Evolutionary conservation across 2,329 filamentous ascomycete species (phyloP).

Genomic region (Celoporthe dispersa): DNA sequence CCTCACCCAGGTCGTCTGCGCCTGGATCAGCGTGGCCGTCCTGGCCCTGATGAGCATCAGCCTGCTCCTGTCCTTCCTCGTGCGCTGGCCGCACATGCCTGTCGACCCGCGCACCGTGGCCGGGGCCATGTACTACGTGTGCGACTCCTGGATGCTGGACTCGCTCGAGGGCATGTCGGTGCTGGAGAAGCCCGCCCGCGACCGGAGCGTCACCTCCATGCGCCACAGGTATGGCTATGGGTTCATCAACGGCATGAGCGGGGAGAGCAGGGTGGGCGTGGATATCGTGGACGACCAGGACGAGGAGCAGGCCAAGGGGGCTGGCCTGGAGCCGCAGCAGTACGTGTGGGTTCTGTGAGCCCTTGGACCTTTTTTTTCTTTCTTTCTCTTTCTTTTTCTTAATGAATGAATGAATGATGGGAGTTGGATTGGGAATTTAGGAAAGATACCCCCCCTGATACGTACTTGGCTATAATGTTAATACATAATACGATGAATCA

Average conservation of each 20-base stretch:
- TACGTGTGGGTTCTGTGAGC: slow-evolving; percentile 4
- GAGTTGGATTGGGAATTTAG: neutral
- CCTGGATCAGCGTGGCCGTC: slow-evolving; percentile 40
- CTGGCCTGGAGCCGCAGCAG: neutral
- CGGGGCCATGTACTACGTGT: slow-evolving; percentile 42
- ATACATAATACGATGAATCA: neutral
- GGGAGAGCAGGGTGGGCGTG: slow-evolving; percentile 36
- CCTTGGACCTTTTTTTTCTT: too few species aligned
- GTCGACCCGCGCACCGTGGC: slow-evolving; percentile 43
- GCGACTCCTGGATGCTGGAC: slow-evolving; percentile 40
- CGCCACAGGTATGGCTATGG: slow-evolving; percentile 40
- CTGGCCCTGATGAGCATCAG: slow-evolving; percentile 43
- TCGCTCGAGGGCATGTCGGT: slow-evolving; percentile 38
- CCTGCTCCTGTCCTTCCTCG: slow-evolving; percentile 40
- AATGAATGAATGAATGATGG: neutral
- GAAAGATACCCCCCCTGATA: slow-evolving; percentile 3
- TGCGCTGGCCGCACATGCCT: slow-evolving; percentile 43
- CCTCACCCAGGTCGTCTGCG: slow-evolving; percentile 39
- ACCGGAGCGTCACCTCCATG: slow-evolving; percentile 37
- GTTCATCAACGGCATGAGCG: slow-evolving; percentile 37
- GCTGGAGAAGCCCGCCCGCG: slow-evolving; percentile 37
- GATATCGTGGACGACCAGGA: slow-evolving; percentile 29
- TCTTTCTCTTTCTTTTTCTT: neutral
- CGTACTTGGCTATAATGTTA: neutral
- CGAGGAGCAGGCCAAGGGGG: neutral